These are phyloP conservation scores for Botrytis cinerea DNA, from an alignment of 2,329 filamentous ascomycete genomes.

Conservation along the genomic window DNA sequence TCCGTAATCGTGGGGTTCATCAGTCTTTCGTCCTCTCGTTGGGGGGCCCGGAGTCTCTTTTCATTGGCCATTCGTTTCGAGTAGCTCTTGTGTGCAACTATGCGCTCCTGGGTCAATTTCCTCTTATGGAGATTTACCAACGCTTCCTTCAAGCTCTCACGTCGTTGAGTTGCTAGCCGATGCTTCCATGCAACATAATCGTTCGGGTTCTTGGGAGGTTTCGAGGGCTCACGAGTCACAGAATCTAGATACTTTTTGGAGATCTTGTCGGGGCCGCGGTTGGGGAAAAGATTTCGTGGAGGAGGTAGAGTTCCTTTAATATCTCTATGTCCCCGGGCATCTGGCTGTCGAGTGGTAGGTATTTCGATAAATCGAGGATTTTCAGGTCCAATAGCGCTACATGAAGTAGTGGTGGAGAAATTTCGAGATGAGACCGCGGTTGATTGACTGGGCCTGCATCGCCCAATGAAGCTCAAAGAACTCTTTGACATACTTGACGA, in stretches of 20 bases:
- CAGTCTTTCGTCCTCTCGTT: conserved; percentile 74
- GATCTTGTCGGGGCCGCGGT: conserved; percentile 60
- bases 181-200: conserved; percentile 62
- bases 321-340: conserved; percentile 46
- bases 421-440: conserved; percentile 41
- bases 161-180: conserved; percentile 69
- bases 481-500: conserved; percentile 36
- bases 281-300: conserved; percentile 76
- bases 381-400: conserved; percentile 68
- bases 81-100: conserved; percentile 45
- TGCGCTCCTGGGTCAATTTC: conserved; percentile 51
- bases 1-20: conserved; percentile 68
- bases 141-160: conserved; percentile 71
- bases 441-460: conserved; percentile 34
- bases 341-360: conserved; percentile 68
- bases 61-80: conserved; percentile 52
- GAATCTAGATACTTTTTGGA: conserved; percentile 59
- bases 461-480: conserved; percentile 39
- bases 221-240: conserved; percentile 57
- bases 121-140: conserved; percentile 69
- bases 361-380: conserved; percentile 86
- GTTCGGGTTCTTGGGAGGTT: conserved; percentile 32
- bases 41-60: conserved; percentile 59
- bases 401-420: conserved; percentile 50
- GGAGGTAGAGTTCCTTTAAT: conserved; percentile 81